Conservation (phyloP, 1,139 yeast genomes). For the Candida tetrigidarum region DNA sequence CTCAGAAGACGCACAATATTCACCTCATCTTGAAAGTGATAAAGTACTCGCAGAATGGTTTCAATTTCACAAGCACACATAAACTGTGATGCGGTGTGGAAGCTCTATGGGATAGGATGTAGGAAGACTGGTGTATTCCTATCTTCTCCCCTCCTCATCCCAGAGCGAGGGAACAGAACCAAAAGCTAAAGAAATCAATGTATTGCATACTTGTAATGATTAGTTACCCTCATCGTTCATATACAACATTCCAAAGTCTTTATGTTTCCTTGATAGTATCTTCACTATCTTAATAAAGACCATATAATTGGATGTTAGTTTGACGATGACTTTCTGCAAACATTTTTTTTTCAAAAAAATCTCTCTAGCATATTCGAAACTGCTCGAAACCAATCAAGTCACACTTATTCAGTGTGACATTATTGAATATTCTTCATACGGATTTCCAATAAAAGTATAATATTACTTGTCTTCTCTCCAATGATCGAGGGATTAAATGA, state of each 20-base stretch:
- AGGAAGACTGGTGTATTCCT: no score
- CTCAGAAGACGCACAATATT: constrained; percentile 61
- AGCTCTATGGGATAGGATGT: neutral
- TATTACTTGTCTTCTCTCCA: constrained; percentile 11
- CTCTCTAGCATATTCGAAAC: neutral
- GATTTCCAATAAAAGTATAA: constrained; percentile 3
- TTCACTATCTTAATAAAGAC: constrained; percentile 15
- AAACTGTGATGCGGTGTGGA: no score
- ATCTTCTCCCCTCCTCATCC: no score
- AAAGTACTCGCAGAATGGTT: constrained; percentile 63
- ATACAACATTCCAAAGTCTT: constrained; percentile 5
- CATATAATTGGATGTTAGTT: neutral
- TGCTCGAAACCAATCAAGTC: constrained; percentile 13
- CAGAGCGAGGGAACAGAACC: constrained; percentile 1
- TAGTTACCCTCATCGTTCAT: constrained; percentile 11
- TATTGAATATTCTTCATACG: neutral
- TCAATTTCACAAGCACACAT: no score
- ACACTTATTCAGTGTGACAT: neutral
- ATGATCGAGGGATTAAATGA: neutral
- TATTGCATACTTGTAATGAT: constrained; percentile 16
- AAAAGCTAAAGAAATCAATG: neutral
- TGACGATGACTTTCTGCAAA: constrained; percentile 11
- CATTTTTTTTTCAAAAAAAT: neutral
- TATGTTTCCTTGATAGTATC: constrained; percentile 16
- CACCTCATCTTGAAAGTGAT: constrained; percentile 22